Evolutionary conservation across 805 yeast genomes (phyloP).

Genomic region (Citeromyces matritensis): DNA sequence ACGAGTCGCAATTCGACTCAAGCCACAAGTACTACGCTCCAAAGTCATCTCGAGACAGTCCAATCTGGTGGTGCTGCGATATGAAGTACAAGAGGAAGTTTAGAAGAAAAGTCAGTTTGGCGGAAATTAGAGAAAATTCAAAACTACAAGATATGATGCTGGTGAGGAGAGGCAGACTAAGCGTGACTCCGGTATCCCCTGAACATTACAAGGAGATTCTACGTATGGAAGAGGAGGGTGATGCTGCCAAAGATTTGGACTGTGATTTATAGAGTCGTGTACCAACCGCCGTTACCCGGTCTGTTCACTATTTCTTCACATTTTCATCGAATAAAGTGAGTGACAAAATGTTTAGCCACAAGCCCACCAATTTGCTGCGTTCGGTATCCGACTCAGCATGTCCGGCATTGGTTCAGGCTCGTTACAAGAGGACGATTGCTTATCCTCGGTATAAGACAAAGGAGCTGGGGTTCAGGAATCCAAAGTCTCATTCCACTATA

Average conservation of each 20-base stretch:
- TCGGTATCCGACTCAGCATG: no score
- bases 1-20: slow-evolving; percentile 22
- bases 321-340: no score
- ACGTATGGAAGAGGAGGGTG: slow-evolving; percentile 15
- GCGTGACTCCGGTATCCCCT: slow-evolving; percentile 32
- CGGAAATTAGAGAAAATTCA: slow-evolving; percentile 18
- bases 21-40: slow-evolving; percentile 31
- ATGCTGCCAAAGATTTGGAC: slow-evolving; percentile 15
- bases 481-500: slow-evolving; percentile 28
- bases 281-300: no score
- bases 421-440: slow-evolving; percentile 35
- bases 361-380: no score
- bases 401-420: slow-evolving; percentile 19
- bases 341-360: no score
- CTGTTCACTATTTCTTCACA: no score
- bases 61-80: slow-evolving; percentile 46
- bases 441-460: slow-evolving; percentile 37
- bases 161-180: slow-evolving; percentile 30
- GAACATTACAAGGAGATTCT: slow-evolving; percentile 24
- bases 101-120: slow-evolving; percentile 22
- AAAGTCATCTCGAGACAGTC: slow-evolving; percentile 21
- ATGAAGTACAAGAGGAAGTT: slow-evolving; percentile 26
- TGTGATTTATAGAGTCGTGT: slow-evolving; percentile 6
- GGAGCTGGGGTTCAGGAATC: slow-evolving; percentile 20
- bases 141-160: slow-evolving; percentile 24